Evolutionary conservation across 768 basidiomycete species (phyloP), one percentile per base, ranked within the genome.

Genomic region (Lactarius sp.): DNA sequence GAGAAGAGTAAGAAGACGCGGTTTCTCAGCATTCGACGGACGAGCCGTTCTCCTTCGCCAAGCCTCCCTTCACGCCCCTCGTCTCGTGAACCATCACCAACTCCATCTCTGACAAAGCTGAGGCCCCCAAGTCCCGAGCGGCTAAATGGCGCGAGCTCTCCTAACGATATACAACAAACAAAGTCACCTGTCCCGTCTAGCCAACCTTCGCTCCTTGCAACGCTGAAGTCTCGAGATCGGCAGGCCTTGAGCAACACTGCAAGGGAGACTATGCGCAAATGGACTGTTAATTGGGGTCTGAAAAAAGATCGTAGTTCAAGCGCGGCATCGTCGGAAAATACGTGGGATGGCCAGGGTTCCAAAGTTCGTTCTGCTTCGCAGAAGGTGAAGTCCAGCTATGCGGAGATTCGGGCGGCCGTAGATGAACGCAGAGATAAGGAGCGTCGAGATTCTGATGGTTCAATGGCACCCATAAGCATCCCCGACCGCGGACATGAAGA

Each of bases 191-290:
- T 22, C 16, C 37, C 41, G 6, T 58, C 64, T 5, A 27, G 59
- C 49, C 55, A 66, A 37, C 12, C 61, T 37, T 62, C 61, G 10
- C 62, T 97, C 77, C 81, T 96, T 52, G 84, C 89, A 18, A 86
- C 88, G 27, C 80, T 92, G 57, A 90, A 88, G 71, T 84, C 90
- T 6, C 87, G 75, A 3, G 94, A 95, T 73, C 95, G 93, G 71
- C 89, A 94, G 73, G 90, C 90, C 7, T 76, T 95, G 50, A 87
- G 85, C 66, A 87, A 90, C 69, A 85, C 89, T 0, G 91, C 94
- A 13, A 90, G 88, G 72, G 95, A 97, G 71, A 82, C 90, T 9
- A 87, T 97, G 80, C 85, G 88, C 63, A 96, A 96, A 72, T 96
- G 93, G 93, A 87, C 93, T 27, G 86, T 85, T 33, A 92, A 85